A percentile compares a stretch with the other conserved stretches of the same genome.
Evolutionary conservation across 345 rosid genomes (phyloP).

Genomic region (Hypericum androsaemum): DNA sequence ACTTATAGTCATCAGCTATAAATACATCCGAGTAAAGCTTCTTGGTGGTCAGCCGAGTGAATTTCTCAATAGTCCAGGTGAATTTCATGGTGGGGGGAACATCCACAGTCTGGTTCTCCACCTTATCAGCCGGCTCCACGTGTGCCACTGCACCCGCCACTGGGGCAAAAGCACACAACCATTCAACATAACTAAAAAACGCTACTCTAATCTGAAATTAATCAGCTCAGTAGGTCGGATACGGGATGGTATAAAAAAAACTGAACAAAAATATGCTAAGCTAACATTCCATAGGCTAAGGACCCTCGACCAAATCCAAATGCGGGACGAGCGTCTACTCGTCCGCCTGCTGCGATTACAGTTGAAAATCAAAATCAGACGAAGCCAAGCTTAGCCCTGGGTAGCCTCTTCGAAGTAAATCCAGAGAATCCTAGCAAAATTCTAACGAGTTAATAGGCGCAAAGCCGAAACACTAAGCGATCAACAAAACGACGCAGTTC

Average conservation of each 20-base stretch:
- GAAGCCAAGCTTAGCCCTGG: no score
- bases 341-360: conserved; percentile 8
- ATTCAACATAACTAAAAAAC: no score
- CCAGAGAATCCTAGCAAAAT: no score
- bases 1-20: conserved; percentile 8
- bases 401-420: no score
- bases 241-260: no score
- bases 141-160: not conserved
- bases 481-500: no score
- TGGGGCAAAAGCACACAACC: no score
- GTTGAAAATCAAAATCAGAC: not conserved
- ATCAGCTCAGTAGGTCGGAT: no score
- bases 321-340: conserved; percentile 37
- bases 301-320: conserved; percentile 22
- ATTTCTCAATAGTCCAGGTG: conserved; percentile 23
- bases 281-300: conserved; percentile 42
- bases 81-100: conserved; percentile 10
- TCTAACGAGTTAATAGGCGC: no score
- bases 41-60: conserved; percentile 10
- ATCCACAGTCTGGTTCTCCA: not conserved
- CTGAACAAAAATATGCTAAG: no score
- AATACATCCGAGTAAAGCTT: conserved; percentile 16
- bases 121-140: not conserved
- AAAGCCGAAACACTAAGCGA: no score
- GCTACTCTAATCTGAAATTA: no score